These are phyloP conservation scores for Trametes punicea DNA, from an alignment of 768 basidiomycete species.

Conservation along the genomic window DNA sequence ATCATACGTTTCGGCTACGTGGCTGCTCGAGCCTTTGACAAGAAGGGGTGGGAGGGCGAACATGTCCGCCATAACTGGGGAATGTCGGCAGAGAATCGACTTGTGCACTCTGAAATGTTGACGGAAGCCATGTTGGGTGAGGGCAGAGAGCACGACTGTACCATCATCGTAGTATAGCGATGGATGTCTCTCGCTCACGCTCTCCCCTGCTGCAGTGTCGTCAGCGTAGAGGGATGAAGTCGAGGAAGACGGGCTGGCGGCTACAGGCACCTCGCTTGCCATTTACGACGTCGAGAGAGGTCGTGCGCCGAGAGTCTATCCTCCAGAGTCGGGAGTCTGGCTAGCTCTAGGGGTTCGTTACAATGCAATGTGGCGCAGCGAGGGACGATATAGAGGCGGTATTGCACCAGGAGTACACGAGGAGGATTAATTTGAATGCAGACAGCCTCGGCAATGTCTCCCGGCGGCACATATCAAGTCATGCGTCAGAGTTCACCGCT, in stretches of 20 bases:
- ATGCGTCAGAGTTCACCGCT: not conserved
- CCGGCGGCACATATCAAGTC: not conserved
- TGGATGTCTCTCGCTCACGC: slow-evolving; percentile 21
- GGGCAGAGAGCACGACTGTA: slow-evolving; percentile 31
- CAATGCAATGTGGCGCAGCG: not conserved
- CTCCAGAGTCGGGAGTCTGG: no score
- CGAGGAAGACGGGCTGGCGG: not conserved
- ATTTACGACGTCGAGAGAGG: not conserved
- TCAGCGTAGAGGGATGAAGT: not conserved
- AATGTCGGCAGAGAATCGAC: slow-evolving; percentile 26
- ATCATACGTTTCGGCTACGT: slow-evolving; percentile 27
- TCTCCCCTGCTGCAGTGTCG: not conserved
- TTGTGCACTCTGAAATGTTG: slow-evolving; percentile 29
- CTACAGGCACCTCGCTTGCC: slow-evolving; percentile 3
- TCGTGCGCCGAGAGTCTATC: no score
- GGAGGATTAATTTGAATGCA: not conserved
- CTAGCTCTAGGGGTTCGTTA: no score
- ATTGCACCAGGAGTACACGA: no score
- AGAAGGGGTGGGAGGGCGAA: slow-evolving; percentile 26
- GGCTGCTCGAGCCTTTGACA: slow-evolving; percentile 4
- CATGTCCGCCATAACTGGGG: slow-evolving; percentile 28
- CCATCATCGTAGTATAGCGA: slow-evolving; percentile 33
- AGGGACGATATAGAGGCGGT: not conserved
- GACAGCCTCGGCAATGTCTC: not conserved
- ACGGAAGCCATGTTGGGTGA: slow-evolving; percentile 11